A percentile compares a stretch with the other conserved stretches of the same genome.
Conservation (phyloP, 345 rosid genomes). For the Syzygium oleosum region DNA sequence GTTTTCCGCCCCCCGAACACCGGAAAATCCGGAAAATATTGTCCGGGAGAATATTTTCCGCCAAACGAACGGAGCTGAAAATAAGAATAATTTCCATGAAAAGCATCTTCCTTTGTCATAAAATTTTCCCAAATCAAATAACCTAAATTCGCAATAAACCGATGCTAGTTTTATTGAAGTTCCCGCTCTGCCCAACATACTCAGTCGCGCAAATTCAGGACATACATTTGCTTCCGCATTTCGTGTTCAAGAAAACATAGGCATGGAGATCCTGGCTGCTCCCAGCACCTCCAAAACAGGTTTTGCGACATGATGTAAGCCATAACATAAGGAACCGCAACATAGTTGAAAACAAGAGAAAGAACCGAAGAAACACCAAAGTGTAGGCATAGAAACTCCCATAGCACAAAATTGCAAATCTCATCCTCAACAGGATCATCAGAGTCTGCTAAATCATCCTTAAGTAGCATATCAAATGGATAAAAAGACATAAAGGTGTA, state of each 20-base stretch:
- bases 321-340: not conserved
- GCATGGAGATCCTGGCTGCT: not conserved
- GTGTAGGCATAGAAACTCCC: not conserved
- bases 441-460: not conserved
- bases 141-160: not conserved
- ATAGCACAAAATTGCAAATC: slow-evolving; percentile 1
- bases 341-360: not conserved
- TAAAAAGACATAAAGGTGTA: not conserved
- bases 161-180: not conserved
- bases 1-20: no score
- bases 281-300: not conserved
- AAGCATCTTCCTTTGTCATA: no score
- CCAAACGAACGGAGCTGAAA: no score
- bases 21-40: no score
- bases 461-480: not conserved
- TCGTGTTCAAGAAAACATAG: not conserved
- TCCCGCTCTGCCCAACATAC: rapidly evolving
- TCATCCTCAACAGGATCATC: not conserved
- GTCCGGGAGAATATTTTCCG: no score
- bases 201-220: rapidly evolving
- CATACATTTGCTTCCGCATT: not conserved
- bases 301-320: not conserved
- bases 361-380: not conserved
- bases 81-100: no score
- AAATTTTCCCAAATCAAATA: no score